Conservation (phyloP, 2,329 filamentous ascomycete species). For the Phialophora verrucosa region DNA sequence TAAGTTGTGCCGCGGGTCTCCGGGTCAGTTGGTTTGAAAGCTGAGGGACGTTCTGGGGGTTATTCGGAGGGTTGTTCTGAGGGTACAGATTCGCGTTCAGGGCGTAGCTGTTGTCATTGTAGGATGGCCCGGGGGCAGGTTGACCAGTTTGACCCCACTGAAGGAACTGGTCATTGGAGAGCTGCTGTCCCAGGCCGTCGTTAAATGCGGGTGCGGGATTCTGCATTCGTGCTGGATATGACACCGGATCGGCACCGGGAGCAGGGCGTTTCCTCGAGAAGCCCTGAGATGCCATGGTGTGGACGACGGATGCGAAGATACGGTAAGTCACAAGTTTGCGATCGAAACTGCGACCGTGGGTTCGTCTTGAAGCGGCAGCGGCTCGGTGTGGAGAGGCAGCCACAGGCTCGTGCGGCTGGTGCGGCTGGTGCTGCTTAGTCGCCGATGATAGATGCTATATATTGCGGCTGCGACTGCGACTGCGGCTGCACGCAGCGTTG, state of each 20-base stretch:
- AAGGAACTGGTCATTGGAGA: constrained; percentile 60
- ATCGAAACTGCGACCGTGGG: constrained; percentile 3
- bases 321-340: background rate
- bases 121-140: constrained; percentile 45
- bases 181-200: constrained; percentile 50
- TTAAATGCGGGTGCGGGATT: constrained; percentile 46
- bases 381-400: background rate
- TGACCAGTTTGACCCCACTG: constrained; percentile 59
- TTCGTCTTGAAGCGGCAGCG: background rate
- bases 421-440: background rate
- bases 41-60: constrained; percentile 42
- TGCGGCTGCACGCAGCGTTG: background rate
- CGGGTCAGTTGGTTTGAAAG: constrained; percentile 52
- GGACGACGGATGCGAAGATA: background rate
- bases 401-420: background rate
- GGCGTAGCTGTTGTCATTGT: constrained; percentile 59
- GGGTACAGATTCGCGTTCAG: constrained; percentile 53
- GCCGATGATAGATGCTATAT: background rate
- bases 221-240: constrained; percentile 61
- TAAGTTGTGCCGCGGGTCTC: constrained; percentile 46
- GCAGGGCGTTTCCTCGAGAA: constrained; percentile 72
- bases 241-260: constrained; percentile 70
- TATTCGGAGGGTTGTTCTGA: constrained; percentile 24
- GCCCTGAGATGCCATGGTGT: constrained; percentile 45
- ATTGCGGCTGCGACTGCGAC: background rate